These are phyloP conservation scores for Suillus spraguei DNA, from an alignment of 768 basidiomycete species.

Conservation along the genomic window DNA sequence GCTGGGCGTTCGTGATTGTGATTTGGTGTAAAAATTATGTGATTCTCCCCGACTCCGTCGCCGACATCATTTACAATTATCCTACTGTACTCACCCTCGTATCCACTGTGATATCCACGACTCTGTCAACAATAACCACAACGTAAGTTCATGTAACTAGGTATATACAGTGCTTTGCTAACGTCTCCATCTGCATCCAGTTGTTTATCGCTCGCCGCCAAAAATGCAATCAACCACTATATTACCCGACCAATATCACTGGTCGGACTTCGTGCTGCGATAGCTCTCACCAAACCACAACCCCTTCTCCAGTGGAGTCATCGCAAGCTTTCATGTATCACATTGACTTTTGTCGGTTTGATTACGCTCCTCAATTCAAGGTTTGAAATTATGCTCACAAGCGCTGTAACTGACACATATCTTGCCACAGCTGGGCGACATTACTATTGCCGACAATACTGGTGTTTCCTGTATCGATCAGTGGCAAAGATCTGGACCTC, in stretches of 20 bases:
- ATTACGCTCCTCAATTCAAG: neutral
- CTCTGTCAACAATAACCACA: neutral
- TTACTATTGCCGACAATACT: neutral
- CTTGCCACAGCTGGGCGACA: neutral
- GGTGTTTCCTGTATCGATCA: neutral
- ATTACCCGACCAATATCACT: neutral
- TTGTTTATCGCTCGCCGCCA: neutral
- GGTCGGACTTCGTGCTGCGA: neutral
- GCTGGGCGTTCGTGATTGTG: neutral
- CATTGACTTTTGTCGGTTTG: neutral
- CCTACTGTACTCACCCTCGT: neutral
- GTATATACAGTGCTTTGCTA: neutral
- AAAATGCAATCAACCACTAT: neutral
- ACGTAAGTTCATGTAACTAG: neutral
- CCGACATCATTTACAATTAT: neutral
- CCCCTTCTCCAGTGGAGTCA: neutral
- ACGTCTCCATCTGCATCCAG: neutral
- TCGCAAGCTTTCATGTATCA: neutral
- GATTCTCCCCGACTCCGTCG: neutral
- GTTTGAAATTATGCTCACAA: neutral
- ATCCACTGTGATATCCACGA: neutral
- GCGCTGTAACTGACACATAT: neutral
- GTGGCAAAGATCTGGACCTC: neutral
- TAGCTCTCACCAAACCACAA: neutral
- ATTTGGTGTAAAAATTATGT: neutral